Percentiles rank a stretch among this genome's conserved stretches.
phyloP scores from a whole-genome alignment of 2,329 filamentous ascomycete species.

The Ascochyta pisi region DNA sequence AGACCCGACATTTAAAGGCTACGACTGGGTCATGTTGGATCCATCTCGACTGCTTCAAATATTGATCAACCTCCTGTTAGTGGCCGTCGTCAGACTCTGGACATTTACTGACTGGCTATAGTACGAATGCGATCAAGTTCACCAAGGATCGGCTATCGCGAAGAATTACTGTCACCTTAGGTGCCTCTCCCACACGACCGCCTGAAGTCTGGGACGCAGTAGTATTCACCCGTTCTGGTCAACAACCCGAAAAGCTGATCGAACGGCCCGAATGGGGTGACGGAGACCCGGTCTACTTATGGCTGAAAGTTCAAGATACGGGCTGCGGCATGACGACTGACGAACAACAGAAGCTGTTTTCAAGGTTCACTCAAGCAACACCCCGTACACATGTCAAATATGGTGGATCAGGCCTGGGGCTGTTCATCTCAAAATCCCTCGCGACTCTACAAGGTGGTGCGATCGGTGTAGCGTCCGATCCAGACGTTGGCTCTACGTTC shows the following conservation, averaged over 20 bases:
- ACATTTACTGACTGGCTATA: conserved; percentile 34
- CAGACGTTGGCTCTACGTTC: conserved; percentile 47
- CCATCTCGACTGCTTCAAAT: conserved; percentile 38
- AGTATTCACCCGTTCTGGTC: conserved; percentile 22
- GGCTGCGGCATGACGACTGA: conserved; percentile 49
- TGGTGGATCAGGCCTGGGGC: conserved; percentile 52
- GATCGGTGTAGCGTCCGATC: conserved; percentile 51
- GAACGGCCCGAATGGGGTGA: conserved; percentile 38
- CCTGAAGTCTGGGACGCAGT: conserved; percentile 24
- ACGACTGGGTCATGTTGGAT: conserved; percentile 43
- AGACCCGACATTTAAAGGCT: conserved; percentile 49
- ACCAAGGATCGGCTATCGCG: conserved; percentile 46
- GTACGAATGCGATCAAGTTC: conserved; percentile 42
- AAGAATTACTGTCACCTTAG: conserved; percentile 48
- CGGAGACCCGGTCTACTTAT: conserved; percentile 45
- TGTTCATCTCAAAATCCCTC: conserved; percentile 52
- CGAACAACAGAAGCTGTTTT: conserved; percentile 46
- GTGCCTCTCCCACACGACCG: conserved; percentile 35
- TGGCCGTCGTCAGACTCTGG: conserved; percentile 31
- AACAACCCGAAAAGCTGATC: conserved; percentile 9
- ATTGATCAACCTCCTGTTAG: conserved; percentile 38
- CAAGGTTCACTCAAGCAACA: conserved; percentile 40
- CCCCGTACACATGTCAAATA: conserved; percentile 47
- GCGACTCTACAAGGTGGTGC: conserved; percentile 47
- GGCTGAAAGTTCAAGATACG: conserved; percentile 47